These are phyloP conservation scores for Candida hungchunana DNA, from an alignment of 805 yeast species.

Conservation along the genomic window DNA sequence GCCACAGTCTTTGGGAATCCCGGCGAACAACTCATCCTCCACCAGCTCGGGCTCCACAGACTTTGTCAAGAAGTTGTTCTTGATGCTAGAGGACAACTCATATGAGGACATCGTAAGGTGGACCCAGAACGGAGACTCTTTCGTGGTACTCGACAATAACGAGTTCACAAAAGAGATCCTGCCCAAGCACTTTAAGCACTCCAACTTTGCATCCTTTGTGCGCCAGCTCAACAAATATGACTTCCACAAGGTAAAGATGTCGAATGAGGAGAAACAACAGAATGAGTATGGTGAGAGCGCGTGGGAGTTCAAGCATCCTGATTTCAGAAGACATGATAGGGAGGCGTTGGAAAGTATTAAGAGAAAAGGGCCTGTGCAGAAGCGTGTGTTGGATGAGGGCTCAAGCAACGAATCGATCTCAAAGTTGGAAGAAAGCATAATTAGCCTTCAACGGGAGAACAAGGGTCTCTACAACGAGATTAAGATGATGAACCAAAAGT, in stretches of 20 bases:
- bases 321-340: constrained; percentile 69
- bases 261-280: constrained; percentile 54
- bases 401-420: constrained; percentile 14
- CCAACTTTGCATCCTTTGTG: constrained; percentile 92
- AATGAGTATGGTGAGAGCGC: constrained; percentile 68
- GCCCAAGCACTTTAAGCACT: constrained; percentile 91
- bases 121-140: constrained; percentile 82
- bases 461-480: constrained; percentile 33
- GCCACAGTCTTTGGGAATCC: constrained; percentile 22
- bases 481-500: constrained; percentile 47
- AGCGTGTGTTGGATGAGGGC: constrained; percentile 34
- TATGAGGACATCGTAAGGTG: constrained; percentile 76
- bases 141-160: constrained; percentile 84
- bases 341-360: constrained; percentile 84
- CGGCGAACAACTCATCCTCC: constrained; percentile 23
- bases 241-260: constrained; percentile 87
- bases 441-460: constrained; percentile 26
- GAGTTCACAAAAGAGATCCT: constrained; percentile 85
- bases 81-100: constrained; percentile 80
- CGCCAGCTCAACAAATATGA: constrained; percentile 95
- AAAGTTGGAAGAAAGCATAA: constrained; percentile 20
- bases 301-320: constrained; percentile 96
- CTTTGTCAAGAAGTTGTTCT: constrained; percentile 72
- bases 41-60: constrained; percentile 55
- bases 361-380: constrained; percentile 66